Conservation (phyloP, 2,329 filamentous ascomycete species). For the Penicillium hordei region DNA sequence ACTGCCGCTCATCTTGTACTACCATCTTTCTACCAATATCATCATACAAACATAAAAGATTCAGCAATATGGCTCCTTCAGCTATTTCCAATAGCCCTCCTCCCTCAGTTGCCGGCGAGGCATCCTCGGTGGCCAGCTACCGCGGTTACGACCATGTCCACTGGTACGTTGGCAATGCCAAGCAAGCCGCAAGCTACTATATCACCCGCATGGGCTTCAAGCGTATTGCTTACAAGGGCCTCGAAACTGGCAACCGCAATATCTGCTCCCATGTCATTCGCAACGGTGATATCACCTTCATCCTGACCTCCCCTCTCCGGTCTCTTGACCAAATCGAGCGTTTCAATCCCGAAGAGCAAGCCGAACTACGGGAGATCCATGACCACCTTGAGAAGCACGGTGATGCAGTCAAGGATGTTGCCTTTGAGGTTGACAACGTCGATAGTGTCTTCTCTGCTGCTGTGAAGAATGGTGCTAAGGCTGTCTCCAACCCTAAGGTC, state of each 20-base stretch:
- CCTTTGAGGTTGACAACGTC: slow-evolving; percentile 90
- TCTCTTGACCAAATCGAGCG: slow-evolving; percentile 64
- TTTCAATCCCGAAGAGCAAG: slow-evolving; percentile 56
- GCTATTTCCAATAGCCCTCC: slow-evolving; percentile 32
- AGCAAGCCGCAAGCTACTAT: slow-evolving; percentile 90
- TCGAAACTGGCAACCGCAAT: slow-evolving; percentile 81
- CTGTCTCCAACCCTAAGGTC: slow-evolving; percentile 53
- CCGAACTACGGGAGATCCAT: slow-evolving; percentile 71
- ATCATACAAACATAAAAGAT: neutral
- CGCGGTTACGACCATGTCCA: slow-evolving; percentile 88
- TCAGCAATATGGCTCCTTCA: slow-evolving; percentile 32
- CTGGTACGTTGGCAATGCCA: slow-evolving; percentile 96
- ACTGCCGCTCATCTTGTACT: neutral
- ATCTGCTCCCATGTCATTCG: slow-evolving; percentile 74
- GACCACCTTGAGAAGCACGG: slow-evolving; percentile 82
- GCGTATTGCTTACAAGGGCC: slow-evolving; percentile 76
- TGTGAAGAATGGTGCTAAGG: slow-evolving; percentile 52
- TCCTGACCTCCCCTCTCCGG: slow-evolving; percentile 52
- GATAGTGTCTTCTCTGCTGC: slow-evolving; percentile 75
- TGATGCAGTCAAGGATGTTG: slow-evolving; percentile 91
- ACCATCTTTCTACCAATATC: neutral
- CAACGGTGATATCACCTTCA: slow-evolving; percentile 46
- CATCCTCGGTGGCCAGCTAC: slow-evolving; percentile 48
- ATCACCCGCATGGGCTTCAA: slow-evolving; percentile 83
- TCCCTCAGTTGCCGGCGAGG: slow-evolving; percentile 13